phyloP scores from a whole-genome alignment of 2,329 filamentous ascomycete genomes.

The Venturia aucupariae region DNA sequence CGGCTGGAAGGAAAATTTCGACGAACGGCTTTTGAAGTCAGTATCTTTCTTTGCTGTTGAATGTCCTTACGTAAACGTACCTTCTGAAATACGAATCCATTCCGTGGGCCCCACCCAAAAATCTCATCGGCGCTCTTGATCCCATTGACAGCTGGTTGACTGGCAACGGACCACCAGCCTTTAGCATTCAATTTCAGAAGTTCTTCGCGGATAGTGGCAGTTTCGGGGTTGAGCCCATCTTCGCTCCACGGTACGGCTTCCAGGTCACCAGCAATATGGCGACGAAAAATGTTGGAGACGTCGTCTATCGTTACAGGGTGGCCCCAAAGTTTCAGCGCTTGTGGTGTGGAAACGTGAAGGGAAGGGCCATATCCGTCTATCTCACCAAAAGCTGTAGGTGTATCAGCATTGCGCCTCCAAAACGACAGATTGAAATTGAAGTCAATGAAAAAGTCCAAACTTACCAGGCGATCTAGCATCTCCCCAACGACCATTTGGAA shows the following conservation, averaged over 20 bases:
- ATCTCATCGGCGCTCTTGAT: slow-evolving; percentile 63
- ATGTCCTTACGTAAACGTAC: slow-evolving; percentile 32
- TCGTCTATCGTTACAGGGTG: slow-evolving; percentile 60
- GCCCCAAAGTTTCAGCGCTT: slow-evolving; percentile 80
- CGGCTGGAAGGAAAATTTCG: slow-evolving; percentile 77
- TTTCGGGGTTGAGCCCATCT: slow-evolving; percentile 77
- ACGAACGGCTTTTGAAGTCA: slow-evolving; percentile 57
- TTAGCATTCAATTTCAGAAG: slow-evolving; percentile 68
- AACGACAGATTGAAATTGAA: too few relatives aligned
- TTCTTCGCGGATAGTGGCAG: slow-evolving; percentile 65
- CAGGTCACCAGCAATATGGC: slow-evolving; percentile 71
- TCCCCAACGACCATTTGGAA: slow-evolving; percentile 91
- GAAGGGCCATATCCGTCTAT: slow-evolving; percentile 98
- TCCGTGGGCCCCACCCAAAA: slow-evolving; percentile 87
- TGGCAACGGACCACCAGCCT: slow-evolving; percentile 95
- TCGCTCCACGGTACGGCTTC: slow-evolving; percentile 89
- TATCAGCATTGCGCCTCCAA: neutral
- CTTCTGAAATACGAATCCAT: slow-evolving; percentile 92
- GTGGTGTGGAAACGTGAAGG: slow-evolving; percentile 77
- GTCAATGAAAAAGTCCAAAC: neutral
- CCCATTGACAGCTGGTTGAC: slow-evolving; percentile 88
- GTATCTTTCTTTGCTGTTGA: neutral
- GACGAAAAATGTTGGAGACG: slow-evolving; percentile 70
- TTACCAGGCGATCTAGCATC: slow-evolving; percentile 68
- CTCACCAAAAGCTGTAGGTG: slow-evolving; percentile 73